Conservation (phyloP, 352 stramenopile species). For the Phytopythium cucurbitacearum region DNA sequence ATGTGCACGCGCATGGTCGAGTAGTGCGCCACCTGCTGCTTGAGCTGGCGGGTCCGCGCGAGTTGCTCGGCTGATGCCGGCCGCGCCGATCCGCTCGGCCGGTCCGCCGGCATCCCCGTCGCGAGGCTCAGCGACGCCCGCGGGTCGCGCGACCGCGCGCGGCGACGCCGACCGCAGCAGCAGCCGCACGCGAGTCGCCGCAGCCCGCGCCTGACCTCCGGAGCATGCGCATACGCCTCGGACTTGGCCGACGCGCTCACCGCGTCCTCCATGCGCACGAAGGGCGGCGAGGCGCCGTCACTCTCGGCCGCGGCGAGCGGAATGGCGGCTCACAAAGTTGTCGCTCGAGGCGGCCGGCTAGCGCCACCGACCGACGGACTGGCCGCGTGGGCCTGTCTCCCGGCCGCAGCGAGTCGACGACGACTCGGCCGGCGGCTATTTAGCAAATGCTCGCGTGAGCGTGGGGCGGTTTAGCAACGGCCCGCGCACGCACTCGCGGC, state of each 20-base stretch:
- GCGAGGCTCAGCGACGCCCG: constrained; percentile 5
- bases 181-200: constrained; percentile 11
- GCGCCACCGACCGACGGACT: too few species aligned
- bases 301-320: neutral
- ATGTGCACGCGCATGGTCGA: constrained; percentile 84
- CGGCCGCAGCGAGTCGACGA: too few species aligned
- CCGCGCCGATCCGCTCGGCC: constrained; percentile 11
- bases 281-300: neutral
- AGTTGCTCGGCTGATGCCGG: constrained; percentile 35
- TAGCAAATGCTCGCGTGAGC: too few species aligned
- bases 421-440: too few species aligned
- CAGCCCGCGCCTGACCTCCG: constrained; percentile 7
- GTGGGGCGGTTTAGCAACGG: too few species aligned
- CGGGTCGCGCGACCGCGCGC: too few species aligned
- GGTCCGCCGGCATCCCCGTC: constrained; percentile 11
- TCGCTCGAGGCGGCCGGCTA: too few species aligned
- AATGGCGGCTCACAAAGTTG: neutral
- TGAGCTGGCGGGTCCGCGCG: constrained; percentile 28
- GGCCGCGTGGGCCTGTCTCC: too few species aligned
- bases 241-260: constrained; percentile 15
- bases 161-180: constrained; percentile 3
- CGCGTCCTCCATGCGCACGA: constrained; percentile 4
- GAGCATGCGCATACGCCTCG: constrained; percentile 5
- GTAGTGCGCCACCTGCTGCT: constrained; percentile 60
- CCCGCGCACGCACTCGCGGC: too few species aligned